Conservation (phyloP, 78 protist species). For the Cavenderia fasciculata region DNA sequence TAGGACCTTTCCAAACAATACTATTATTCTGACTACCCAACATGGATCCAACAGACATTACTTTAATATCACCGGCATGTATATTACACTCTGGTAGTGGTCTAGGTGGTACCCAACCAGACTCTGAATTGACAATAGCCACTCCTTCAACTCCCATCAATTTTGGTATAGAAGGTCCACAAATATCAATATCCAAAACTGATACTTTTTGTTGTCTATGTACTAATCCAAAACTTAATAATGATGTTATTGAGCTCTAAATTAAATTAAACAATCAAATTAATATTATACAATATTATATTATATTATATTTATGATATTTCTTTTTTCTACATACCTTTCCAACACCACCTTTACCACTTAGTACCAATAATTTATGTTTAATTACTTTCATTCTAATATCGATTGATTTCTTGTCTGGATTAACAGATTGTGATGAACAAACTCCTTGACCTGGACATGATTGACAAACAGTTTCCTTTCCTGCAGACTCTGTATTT, state of each 20-base stretch:
- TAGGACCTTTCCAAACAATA: constrained; percentile 81
- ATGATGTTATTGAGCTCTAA: constrained; percentile 41
- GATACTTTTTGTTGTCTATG: constrained; percentile 89
- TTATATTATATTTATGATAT: not conserved
- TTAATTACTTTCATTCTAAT: constrained; percentile 43
- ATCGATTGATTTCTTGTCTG: constrained; percentile 41
- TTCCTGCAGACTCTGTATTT: constrained; percentile 83
- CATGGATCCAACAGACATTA: constrained; percentile 71
- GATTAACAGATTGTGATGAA: constrained; percentile 55
- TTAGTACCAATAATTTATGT: constrained; percentile 93
- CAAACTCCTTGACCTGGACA: constrained; percentile 95
- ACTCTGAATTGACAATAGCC: constrained; percentile 60
- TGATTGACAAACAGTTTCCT: constrained; percentile 87
- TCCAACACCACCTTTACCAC: constrained; percentile 98
- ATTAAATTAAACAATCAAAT: not conserved
- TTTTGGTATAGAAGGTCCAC: constrained; percentile 98
- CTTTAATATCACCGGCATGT: constrained; percentile 45
- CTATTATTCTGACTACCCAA: not conserved
- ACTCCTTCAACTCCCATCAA: constrained; percentile 87
- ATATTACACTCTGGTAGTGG: too few species aligned
- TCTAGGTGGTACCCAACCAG: constrained; percentile 71
- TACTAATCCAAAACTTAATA: constrained; percentile 19
- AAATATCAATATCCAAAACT: constrained; percentile 97
- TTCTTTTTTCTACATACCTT: too few species aligned
- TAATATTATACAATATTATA: not conserved